Conservation (phyloP, 1,284 basidiomycete species). For the Wallemia hederae region DNA sequence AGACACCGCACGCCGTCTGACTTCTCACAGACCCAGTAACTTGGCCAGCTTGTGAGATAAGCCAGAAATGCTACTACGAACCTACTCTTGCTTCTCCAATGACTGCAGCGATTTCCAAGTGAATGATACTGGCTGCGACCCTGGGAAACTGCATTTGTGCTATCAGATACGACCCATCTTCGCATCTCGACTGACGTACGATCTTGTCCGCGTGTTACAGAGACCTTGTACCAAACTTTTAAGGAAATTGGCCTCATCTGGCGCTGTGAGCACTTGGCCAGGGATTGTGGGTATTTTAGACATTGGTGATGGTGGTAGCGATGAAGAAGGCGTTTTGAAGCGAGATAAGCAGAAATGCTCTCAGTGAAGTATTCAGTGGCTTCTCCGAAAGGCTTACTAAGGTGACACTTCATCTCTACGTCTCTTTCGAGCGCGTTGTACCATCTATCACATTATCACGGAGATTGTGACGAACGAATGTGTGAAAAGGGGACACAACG, state of each 20-base stretch:
- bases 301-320: not conserved
- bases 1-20: constrained; percentile 89
- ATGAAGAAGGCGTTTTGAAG: not conserved
- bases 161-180: not conserved
- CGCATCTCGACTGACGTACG: not conserved
- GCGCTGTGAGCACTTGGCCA: not conserved
- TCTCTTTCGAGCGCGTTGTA: no score
- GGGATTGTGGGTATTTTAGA: not conserved
- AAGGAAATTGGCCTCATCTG: not conserved
- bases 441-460: no score
- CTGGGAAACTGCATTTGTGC: constrained; percentile 37
- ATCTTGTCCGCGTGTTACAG: not conserved
- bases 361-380: no score
- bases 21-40: constrained; percentile 99
- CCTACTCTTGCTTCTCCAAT: constrained; percentile 57
- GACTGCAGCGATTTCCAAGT: constrained; percentile 32
- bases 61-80: constrained; percentile 3
- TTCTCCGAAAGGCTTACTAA: no score
- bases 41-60: constrained; percentile 14
- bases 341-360: no score
- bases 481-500: no score
- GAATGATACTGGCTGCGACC: constrained; percentile 79
- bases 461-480: no score
- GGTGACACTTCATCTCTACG: no score
- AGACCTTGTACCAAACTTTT: not conserved